Evolutionary conservation across 257 asterid species (phyloP).

Genomic region (Scutellaria baicalensis): DNA sequence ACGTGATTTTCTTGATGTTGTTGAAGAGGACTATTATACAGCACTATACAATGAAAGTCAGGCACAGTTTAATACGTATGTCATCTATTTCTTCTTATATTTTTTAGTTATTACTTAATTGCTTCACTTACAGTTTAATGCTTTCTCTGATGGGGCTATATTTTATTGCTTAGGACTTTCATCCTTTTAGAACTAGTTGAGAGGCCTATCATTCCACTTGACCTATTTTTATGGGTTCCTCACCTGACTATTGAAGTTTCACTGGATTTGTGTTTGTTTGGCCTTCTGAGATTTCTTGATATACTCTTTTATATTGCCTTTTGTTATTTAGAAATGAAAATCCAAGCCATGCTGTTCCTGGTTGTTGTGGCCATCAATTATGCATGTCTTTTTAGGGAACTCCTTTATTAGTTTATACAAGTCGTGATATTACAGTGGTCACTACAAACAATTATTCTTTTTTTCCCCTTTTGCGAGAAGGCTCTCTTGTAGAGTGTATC

Average conservation of each 20-base stretch:
- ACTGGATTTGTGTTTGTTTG: not conserved
- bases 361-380: not conserved
- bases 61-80: constrained; percentile 89
- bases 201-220: not conserved
- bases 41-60: constrained; percentile 83
- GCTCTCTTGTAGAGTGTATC: not conserved
- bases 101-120: not conserved
- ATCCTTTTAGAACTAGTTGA: not conserved
- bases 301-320: not conserved
- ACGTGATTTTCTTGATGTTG: constrained; percentile 72
- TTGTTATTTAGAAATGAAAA: not conserved
- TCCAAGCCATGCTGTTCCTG: not conserved
- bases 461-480: not conserved
- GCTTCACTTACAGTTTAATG: not conserved
- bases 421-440: not conserved
- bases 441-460: too few species aligned
- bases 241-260: constrained; percentile 1
- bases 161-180: not conserved
- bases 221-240: not conserved
- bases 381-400: not conserved
- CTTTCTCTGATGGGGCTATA: not conserved
- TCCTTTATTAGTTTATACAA: not conserved
- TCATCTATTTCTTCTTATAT: constrained; percentile 12
- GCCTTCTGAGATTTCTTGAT: not conserved
- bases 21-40: constrained; percentile 86